These are phyloP conservation scores for Penicillium malachiteum DNA, from an alignment of 495 filamentous ascomycete species.

Conservation along the genomic window DNA sequence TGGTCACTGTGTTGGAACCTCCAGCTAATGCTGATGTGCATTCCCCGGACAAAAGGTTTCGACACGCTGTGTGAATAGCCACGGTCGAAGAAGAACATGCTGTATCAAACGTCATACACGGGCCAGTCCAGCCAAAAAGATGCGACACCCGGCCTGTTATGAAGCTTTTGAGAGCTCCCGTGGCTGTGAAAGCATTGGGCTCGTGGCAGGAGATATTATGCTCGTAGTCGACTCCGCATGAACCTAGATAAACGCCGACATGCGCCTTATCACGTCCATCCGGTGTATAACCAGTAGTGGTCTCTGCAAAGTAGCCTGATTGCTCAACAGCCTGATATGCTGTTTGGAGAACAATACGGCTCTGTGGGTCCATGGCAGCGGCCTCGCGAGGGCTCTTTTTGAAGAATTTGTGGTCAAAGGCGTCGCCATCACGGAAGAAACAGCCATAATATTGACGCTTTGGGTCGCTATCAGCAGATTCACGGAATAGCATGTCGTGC, in stretches of 20 bases:
- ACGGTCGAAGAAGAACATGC: constrained; percentile 48
- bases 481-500: constrained; percentile 34
- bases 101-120: constrained; percentile 43
- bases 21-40: constrained; percentile 39
- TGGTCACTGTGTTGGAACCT: constrained; percentile 44
- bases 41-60: constrained; percentile 37
- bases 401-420: constrained; percentile 57
- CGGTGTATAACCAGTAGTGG: not conserved
- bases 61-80: constrained; percentile 41
- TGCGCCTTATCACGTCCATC: constrained; percentile 9
- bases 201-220: constrained; percentile 36
- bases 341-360: constrained; percentile 47
- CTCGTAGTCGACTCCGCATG: constrained; percentile 33
- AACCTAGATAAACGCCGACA: constrained; percentile 40
- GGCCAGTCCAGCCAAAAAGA: constrained; percentile 53
- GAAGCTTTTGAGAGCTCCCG: constrained; percentile 35
- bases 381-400: constrained; percentile 46
- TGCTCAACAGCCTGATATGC: constrained; percentile 52
- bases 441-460: constrained; percentile 45
- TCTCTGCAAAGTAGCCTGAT: constrained; percentile 35
- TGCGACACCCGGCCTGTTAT: constrained; percentile 37
- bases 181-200: constrained; percentile 39
- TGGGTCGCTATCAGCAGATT: constrained; percentile 18
- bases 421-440: constrained; percentile 43
- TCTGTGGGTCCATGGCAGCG: constrained; percentile 51